Evolutionary conservation across 805 yeast species (phyloP).

Genomic region (Pichia phayaonensis): DNA sequence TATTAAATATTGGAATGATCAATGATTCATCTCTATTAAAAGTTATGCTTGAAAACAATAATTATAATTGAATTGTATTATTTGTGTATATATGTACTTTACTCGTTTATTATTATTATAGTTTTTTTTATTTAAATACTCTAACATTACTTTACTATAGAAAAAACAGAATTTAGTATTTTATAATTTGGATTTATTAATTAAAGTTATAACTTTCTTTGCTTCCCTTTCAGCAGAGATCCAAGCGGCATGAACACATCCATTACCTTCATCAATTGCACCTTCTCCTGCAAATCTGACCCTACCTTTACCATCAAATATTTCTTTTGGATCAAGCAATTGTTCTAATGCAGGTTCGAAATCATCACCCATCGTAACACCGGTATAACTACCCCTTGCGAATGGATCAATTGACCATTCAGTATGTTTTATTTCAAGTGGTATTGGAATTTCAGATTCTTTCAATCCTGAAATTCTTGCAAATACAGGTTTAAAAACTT

Average conservation of each 20-base stretch:
- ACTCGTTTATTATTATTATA: not conserved
- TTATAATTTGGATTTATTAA: slow-evolving; percentile 22
- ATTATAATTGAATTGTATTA: not conserved
- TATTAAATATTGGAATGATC: slow-evolving; percentile 14
- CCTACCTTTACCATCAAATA: slow-evolving; percentile 30
- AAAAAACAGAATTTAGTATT: not conserved
- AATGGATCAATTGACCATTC: slow-evolving; percentile 48
- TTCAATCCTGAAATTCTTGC: slow-evolving; percentile 24
- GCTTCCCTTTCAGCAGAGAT: slow-evolving; percentile 44
- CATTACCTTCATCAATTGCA: slow-evolving; percentile 42
- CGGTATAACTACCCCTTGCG: slow-evolving; percentile 39
- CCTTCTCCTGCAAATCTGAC: slow-evolving; percentile 56
- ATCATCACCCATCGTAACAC: slow-evolving; percentile 24
- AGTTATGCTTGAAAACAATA: not conserved
- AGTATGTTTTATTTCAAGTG: slow-evolving; percentile 25
- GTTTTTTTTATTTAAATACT: not conserved
- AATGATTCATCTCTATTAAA: not conserved
- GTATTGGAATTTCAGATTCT: slow-evolving; percentile 16
- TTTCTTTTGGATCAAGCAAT: slow-evolving; percentile 33
- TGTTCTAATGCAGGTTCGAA: slow-evolving; percentile 29
- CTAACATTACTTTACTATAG: not conserved
- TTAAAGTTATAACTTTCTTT: slow-evolving; percentile 14
- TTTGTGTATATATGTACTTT: not conserved
- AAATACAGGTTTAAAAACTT: slow-evolving; percentile 36
- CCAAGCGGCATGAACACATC: slow-evolving; percentile 57